Evolutionary conservation across 345 rosid species (phyloP), one percentile per base, ranked within the genome.

Genomic region (Clausena lansium): DNA sequence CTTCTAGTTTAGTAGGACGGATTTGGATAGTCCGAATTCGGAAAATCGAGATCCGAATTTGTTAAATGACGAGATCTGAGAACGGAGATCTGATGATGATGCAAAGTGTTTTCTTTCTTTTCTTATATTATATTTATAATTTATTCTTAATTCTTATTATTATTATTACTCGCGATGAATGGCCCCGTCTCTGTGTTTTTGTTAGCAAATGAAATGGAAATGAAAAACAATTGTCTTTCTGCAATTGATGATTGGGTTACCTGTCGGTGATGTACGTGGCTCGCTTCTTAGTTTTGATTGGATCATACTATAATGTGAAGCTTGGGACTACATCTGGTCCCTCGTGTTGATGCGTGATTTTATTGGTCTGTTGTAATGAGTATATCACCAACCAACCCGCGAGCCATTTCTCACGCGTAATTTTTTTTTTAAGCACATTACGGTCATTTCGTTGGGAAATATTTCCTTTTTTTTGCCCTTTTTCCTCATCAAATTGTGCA

Each of bases 51-150:
- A 83, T 84, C 80, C 80, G 65, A 86, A 76, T 74, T 47, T 27
- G 80, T 74, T 77, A 74, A 27, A 76, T 64, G 74, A 65, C 39
- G 82, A 83, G 85, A 84, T 83, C 85, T 74, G 77, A 70, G 36
- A 60, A 75, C 73, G 6, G 47, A 70, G 27, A 61, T 30, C 71
- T 30, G 78, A 76, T 30, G 70, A 60, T 19, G 22, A 17, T 52
- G 57, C 19, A 10, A 57, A 79, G 57, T 66, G 61, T 54, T 71
- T 33, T 28, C 52, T 54, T 32, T 64, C 14, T n/a, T 47, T 65
- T 63, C 71, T 17, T 52, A 15, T 41, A 11, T 41, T 41, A 3
- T 41, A 41, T 41, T 41, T 41, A 41, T 45, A 3, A 45, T 52
- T 50, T 52, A 17, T 19, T 17, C 0, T 52, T 52, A 13, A n/a